Evolutionary conservation across 371 early-diverging fungal genomes (phyloP).

Genomic region (Mucor racemosus): DNA sequence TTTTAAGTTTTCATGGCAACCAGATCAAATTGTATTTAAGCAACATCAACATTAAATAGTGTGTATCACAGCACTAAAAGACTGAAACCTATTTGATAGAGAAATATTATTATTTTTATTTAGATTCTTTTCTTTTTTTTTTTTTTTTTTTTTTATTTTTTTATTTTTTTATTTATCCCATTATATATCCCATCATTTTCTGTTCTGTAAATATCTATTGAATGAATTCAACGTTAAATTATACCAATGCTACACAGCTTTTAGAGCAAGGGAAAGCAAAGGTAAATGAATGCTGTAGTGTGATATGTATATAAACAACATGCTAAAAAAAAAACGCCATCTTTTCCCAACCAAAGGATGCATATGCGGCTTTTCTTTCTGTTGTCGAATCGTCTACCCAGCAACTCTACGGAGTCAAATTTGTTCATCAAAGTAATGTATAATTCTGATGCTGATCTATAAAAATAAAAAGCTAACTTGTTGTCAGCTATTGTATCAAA

Average conservation of each 20-base stretch:
- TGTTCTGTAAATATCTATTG: conserved; percentile 8
- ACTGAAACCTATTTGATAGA: background rate
- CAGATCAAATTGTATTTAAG: conserved; percentile 2
- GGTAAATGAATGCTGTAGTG: conserved; percentile 14
- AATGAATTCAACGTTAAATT: conserved; percentile 20
- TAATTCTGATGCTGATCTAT: background rate
- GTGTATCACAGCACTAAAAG: background rate
- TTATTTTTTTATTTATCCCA: background rate
- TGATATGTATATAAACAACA: background rate
- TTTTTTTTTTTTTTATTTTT: background rate
- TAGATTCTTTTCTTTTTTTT: background rate
- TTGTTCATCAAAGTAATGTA: conserved; percentile 51
- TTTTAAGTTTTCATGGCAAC: conserved; percentile 2
- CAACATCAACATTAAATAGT: background rate
- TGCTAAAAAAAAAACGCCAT: background rate
- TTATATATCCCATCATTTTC: conserved; percentile 13
- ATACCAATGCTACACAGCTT: conserved; percentile 40
- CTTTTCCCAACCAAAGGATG: conserved; percentile 37
- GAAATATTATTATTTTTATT: background rate
- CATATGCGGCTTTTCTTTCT: conserved; percentile 44
- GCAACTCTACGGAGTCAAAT: conserved; percentile 44
- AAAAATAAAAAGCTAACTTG: background rate
- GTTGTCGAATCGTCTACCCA: conserved; percentile 39
- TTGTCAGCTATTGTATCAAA: conserved; percentile 41
- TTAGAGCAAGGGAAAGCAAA: conserved; percentile 42